phyloP scores from a whole-genome alignment of 495 filamentous ascomycete genomes.

The Parathielavia appendiculata region DNA sequence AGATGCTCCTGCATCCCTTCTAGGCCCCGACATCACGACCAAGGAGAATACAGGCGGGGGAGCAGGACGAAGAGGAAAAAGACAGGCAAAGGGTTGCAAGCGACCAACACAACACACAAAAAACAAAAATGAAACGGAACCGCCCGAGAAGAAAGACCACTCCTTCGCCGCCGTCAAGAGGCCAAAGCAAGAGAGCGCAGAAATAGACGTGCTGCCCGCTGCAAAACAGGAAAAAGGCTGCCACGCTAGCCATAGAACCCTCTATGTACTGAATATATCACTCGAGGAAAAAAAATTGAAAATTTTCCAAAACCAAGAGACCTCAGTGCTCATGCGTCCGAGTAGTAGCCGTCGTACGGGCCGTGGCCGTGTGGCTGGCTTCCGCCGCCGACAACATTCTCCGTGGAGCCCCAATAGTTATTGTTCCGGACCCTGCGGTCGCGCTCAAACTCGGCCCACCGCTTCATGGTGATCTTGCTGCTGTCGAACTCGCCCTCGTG shows the following conservation, averaged over 20 bases:
- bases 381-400: slow-evolving; percentile 40
- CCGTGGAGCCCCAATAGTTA: slow-evolving; percentile 46
- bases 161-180: neutral
- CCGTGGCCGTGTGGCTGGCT: slow-evolving; percentile 37
- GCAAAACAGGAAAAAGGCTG: neutral
- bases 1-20: slow-evolving; percentile 14
- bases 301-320: neutral
- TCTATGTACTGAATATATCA: slow-evolving; percentile 1
- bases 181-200: neutral
- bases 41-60: neutral
- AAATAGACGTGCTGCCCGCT: neutral
- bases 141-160: neutral
- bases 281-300: neutral
- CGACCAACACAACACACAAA: neutral
- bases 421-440: slow-evolving; percentile 39
- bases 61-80: neutral
- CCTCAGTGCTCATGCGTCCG: slow-evolving; percentile 37
- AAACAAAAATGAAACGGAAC: neutral
- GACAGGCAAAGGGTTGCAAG: neutral
- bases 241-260: neutral
- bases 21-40: slow-evolving; percentile 11
- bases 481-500: slow-evolving; percentile 96
- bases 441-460: slow-evolving; percentile 93
- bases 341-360: slow-evolving; percentile 48
- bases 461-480: slow-evolving; percentile 96